These are phyloP conservation scores for Malassezia sympodialis DNA, from an alignment of 1,284 basidiomycete species.

Conservation along the genomic window DNA sequence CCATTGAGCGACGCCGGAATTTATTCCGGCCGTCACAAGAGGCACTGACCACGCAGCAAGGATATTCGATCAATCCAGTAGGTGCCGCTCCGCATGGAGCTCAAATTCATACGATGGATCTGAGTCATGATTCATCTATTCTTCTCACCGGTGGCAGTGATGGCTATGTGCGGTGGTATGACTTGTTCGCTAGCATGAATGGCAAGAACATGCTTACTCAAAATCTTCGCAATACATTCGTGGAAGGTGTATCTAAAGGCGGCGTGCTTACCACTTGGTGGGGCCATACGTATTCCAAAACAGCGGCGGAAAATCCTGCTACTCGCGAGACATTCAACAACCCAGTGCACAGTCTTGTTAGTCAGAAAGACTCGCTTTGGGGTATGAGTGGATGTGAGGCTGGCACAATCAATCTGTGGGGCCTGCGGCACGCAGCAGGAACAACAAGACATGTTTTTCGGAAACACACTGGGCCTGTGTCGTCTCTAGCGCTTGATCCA, in stretches of 20 bases:
- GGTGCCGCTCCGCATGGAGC: constrained; percentile 80
- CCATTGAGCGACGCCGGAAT: constrained; percentile 2
- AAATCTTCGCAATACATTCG: constrained; percentile 78
- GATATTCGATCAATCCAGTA: constrained; percentile 66
- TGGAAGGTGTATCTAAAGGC: constrained; percentile 81
- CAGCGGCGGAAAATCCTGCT: not conserved
- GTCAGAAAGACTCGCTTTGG: constrained; percentile 43
- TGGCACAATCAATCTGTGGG: constrained; percentile 62
- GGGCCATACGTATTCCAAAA: constrained; percentile 51
- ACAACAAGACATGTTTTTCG: constrained; percentile 63
- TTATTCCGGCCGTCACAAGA: constrained; percentile 9
- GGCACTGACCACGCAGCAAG: constrained; percentile 4
- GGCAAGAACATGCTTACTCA: constrained; percentile 77
- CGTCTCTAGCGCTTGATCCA: constrained; percentile 67
- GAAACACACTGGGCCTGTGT: constrained; percentile 65
- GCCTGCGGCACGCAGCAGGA: constrained; percentile 82
- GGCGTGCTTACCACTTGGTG: constrained; percentile 82
- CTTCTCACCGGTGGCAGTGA: constrained; percentile 83
- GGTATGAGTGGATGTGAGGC: constrained; percentile 35
- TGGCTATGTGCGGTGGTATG: constrained; percentile 85
- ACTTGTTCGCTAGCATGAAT: constrained; percentile 78
- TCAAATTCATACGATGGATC: constrained; percentile 72
- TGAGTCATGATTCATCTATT: constrained; percentile 77
- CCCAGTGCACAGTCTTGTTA: constrained; percentile 39
- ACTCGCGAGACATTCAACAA: constrained; percentile 29